Evolutionary conservation across 2,329 filamentous ascomycete genomes (phyloP).

Genomic region (Ascochyta rabiei): DNA sequence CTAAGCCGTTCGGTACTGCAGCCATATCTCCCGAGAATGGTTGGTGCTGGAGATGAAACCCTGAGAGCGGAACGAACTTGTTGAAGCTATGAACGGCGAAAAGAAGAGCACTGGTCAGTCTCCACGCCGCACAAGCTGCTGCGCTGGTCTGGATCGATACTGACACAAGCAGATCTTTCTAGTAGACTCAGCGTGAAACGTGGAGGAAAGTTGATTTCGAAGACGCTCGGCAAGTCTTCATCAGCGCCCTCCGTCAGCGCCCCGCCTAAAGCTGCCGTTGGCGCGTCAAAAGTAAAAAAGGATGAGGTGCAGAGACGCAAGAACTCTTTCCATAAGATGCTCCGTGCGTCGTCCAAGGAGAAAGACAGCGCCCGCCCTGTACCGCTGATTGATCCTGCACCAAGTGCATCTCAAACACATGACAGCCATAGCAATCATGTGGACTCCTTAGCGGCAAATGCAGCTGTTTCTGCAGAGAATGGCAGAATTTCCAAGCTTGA

Average conservation of each 20-base stretch:
- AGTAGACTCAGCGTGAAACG: conserved; percentile 36
- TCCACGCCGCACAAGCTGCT: conserved; percentile 2
- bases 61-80: conserved; percentile 20
- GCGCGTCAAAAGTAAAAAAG: conserved; percentile 36
- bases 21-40: conserved; percentile 5
- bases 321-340: conserved; percentile 42
- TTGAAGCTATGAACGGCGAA: conserved; percentile 36
- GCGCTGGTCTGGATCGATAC: background rate
- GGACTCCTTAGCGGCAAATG: background rate
- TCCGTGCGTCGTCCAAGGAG: conserved; percentile 16
- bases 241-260: conserved; percentile 30
- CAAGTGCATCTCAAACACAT: background rate
- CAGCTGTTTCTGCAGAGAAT: background rate
- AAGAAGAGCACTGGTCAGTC: conserved; percentile 40
- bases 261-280: conserved; percentile 40
- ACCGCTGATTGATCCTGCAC: background rate
- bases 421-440: background rate
- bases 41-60: conserved; percentile 19
- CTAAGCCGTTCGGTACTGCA: background rate
- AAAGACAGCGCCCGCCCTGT: conserved; percentile 3
- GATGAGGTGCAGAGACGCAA: conserved; percentile 39
- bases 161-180: conserved; percentile 29
- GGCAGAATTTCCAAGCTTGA: background rate
- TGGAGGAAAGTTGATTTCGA: conserved; percentile 29
- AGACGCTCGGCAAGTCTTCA: conserved; percentile 27